Conservation (phyloP, 2,329 filamentous ascomycete species). For the Fusarium pseudonygamai region DNA sequence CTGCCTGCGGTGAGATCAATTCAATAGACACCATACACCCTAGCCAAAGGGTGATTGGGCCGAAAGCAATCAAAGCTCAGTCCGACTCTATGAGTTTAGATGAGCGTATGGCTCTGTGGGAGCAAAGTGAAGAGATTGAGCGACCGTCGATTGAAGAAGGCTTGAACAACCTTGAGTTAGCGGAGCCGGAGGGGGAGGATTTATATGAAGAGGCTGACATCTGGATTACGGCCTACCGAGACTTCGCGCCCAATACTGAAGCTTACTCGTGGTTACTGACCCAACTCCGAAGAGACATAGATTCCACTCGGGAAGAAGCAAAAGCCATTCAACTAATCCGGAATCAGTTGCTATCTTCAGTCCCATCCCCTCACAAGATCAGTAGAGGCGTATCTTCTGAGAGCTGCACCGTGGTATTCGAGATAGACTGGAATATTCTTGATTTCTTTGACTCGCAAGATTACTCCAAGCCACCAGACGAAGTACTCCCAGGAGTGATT, state of each 20-base stretch:
- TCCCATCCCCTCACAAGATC: background rate
- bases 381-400: background rate
- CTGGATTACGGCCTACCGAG: background rate
- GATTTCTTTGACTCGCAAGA: background rate
- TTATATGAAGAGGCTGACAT: background rate
- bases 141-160: fast-evolving
- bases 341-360: background rate
- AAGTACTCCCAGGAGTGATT: fast-evolving
- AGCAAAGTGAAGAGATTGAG: background rate
- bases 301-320: background rate
- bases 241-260: background rate
- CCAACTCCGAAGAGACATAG: background rate
- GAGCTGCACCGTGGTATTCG: background rate
- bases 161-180: background rate
- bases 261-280: background rate
- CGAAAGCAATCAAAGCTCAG: background rate
- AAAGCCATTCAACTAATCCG: background rate
- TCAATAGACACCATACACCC: background rate
- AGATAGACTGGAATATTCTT: background rate
- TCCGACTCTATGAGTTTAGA: background rate
- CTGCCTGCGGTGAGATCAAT: too few relatives aligned
- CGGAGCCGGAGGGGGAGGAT: background rate
- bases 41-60: background rate
- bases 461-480: background rate
- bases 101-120: background rate